These are phyloP conservation scores for Saxophila tyrrhenica DNA, from an alignment of 495 filamentous ascomycete genomes.

Conservation along the genomic window DNA sequence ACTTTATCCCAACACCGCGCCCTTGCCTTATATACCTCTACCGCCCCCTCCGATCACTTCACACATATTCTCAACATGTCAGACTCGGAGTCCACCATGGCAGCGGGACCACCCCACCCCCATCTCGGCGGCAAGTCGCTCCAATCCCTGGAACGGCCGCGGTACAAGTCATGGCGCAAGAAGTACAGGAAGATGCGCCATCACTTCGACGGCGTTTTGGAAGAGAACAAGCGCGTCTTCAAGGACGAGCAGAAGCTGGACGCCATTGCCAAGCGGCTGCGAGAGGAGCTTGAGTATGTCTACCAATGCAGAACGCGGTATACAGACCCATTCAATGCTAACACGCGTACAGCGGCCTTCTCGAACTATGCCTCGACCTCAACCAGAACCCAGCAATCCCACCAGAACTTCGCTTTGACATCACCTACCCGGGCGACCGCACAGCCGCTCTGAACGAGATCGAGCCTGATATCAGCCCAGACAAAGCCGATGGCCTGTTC, in stretches of 20 bases:
- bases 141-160: conserved; percentile 1
- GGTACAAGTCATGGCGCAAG: conserved; percentile 43
- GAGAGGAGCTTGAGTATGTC: conserved; percentile 76
- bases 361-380: conserved; percentile 77
- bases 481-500: conserved; percentile 29
- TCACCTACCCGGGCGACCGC: conserved; percentile 29
- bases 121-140: conserved; percentile 1
- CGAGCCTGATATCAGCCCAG: conserved; percentile 30
- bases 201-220: conserved; percentile 72
- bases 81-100: neutral
- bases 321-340: too few relatives aligned
- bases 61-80: neutral
- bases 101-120: neutral
- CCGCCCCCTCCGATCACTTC: neutral
- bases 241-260: conserved; percentile 65
- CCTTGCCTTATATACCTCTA: neutral
- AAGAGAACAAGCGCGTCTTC: conserved; percentile 64
- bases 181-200: conserved; percentile 91
- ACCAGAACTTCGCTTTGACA: conserved; percentile 56
- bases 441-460: conserved; percentile 19
- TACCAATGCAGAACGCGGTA: too few relatives aligned
- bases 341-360: conserved; percentile 39
- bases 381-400: conserved; percentile 70
- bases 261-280: conserved; percentile 63
- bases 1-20: too few relatives aligned